These are phyloP conservation scores for Aspergillus uvarum DNA, from an alignment of 2,329 filamentous ascomycete genomes.

Conservation along the genomic window DNA sequence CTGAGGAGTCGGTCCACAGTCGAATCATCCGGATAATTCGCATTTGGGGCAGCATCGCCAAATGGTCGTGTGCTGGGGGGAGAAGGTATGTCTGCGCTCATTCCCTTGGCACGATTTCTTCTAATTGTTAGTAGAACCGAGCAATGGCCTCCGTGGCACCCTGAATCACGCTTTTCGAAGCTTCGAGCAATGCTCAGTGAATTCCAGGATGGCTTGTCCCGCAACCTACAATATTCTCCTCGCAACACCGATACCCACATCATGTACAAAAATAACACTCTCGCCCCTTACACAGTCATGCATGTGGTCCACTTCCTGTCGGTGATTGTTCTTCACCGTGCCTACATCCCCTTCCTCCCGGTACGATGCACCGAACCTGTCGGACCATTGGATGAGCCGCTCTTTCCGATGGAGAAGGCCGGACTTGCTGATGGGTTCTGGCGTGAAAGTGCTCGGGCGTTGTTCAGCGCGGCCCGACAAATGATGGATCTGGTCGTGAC, in stretches of 20 bases:
- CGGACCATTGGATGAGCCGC: conserved; percentile 54
- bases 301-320: conserved; percentile 56
- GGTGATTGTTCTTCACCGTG: conserved; percentile 55
- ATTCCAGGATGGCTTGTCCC: conserved; percentile 53
- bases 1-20: conserved; percentile 54
- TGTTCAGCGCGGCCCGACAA: conserved; percentile 54
- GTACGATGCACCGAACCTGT: conserved; percentile 50
- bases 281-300: conserved; percentile 56
- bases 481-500: conserved; percentile 54
- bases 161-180: conserved; percentile 49
- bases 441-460: conserved; percentile 50
- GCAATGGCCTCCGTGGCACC: conserved; percentile 54
- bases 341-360: conserved; percentile 57
- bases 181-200: conserved; percentile 49
- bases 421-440: conserved; percentile 52
- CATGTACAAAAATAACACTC: conserved; percentile 50
- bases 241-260: conserved; percentile 57
- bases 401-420: conserved; percentile 46
- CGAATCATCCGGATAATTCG: conserved; percentile 56
- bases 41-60: conserved; percentile 56
- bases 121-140: conserved; percentile 39
- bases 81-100: conserved; percentile 44
- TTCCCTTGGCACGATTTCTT: neutral
- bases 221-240: conserved; percentile 51
- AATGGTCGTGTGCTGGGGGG: conserved; percentile 57